Evolutionary conservation across 2,329 filamentous ascomycete genomes (phyloP), one percentile per base, ranked within the genome.

Genomic region (Ceratocystis papillata): DNA sequence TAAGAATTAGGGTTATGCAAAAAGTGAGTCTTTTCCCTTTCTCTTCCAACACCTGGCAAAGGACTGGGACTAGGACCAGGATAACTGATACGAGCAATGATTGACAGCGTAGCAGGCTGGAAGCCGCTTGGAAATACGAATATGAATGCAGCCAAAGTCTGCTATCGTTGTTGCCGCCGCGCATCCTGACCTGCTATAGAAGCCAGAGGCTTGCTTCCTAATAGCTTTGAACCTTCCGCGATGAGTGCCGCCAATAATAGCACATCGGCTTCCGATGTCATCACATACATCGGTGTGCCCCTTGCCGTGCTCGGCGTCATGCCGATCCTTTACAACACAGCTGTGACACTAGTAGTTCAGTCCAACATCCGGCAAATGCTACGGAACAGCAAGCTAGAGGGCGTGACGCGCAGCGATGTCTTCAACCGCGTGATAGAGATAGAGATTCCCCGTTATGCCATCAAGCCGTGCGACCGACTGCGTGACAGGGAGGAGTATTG

Each of bases 361-460:
- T 83, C 83, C 48, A 80, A 80, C 61, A 84, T 87, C 73, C 81
- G 80, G 72, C 80, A 80, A 66, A 81, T 81, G 74, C 79, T 87
- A 3, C 75, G 79, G 17, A 78, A 79, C 65, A 81, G 82, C 72
- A 79, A 78, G n/a, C 75, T 85, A 6, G 80, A 79, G 1, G 84
- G 83, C 0, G 77, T 86, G 57, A 86, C 83, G 12, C 79, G 85
- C 57, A 82, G 81, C 71, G 83, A 85, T 67, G 79, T 87, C 1
- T 81, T 87, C 69, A 86, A 86, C 67, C 81, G 83, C 48, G 79
- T 87, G 64, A 85, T 87, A 46, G 84, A 87, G 71, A 81, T 87
- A 45, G 84, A 87, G 70, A 76, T 87, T 46, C 84, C 84, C 3
- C 80, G 84, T 1, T 86, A 84, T 70, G 84, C 83, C 3, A 83